Conservation (phyloP, 495 filamentous ascomycete species). For the Aspergillus saccharolyticus region DNA sequence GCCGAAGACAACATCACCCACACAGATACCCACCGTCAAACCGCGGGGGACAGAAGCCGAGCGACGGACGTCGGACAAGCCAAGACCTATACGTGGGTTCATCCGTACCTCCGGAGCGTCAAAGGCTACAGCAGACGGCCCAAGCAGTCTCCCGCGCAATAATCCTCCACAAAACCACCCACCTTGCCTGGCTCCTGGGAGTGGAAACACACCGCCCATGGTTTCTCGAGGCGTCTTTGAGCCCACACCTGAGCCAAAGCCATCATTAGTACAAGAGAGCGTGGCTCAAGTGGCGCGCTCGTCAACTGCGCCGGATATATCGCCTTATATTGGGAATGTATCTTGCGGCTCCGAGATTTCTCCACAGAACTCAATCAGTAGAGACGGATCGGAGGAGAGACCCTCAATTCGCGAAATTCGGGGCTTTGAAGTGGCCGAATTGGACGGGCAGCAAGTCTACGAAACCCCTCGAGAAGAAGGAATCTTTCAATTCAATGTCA, state of each 20-base stretch:
- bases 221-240: neutral
- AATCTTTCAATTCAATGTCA: slow-evolving; percentile 21
- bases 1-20: neutral
- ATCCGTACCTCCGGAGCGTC: slow-evolving; percentile 36
- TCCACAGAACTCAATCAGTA: neutral
- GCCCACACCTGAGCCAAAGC: neutral
- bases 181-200: slow-evolving; percentile 5
- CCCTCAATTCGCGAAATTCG: slow-evolving; percentile 3
- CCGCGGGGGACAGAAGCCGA: neutral
- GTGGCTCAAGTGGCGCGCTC: slow-evolving; percentile 1
- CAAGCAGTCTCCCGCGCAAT: slow-evolving; percentile 21
- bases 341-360: neutral
- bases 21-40: neutral
- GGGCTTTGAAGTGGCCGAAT: slow-evolving; percentile 34
- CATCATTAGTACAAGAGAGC: slow-evolving; percentile 1
- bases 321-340: neutral
- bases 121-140: slow-evolving; percentile 29
- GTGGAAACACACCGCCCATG: neutral
- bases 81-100: slow-evolving; percentile 36
- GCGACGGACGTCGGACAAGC: slow-evolving; percentile 10
- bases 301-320: slow-evolving; percentile 2
- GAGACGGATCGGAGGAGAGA: neutral
- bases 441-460: slow-evolving; percentile 39
- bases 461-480: slow-evolving; percentile 9
- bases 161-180: slow-evolving; percentile 5